phyloP scores from a whole-genome alignment of 345 rosid genomes.

The Fremontodendron californicum region DNA sequence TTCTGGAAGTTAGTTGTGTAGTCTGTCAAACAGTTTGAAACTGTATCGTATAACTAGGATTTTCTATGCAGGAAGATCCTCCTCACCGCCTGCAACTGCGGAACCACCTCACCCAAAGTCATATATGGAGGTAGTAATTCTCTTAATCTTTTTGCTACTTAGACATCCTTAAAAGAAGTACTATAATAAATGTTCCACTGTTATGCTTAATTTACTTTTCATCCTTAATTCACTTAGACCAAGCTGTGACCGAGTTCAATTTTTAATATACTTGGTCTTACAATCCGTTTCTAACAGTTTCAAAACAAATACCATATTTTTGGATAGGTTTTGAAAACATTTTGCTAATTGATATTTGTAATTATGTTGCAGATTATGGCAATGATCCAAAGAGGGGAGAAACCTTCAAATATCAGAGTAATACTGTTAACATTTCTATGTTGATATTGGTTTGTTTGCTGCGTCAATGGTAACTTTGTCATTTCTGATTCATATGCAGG shows the following conservation, averaged over 20 bases:
- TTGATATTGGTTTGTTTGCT: slow-evolving; percentile 19
- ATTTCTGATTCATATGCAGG: slow-evolving; percentile 46
- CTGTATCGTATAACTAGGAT: slow-evolving; percentile 17
- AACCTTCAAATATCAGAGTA: slow-evolving; percentile 87
- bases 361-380: slow-evolving; percentile 65
- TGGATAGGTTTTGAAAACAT: slow-evolving; percentile 1
- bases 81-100: slow-evolving; percentile 55
- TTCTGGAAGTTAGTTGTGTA: slow-evolving; percentile 10
- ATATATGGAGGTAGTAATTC: slow-evolving; percentile 70
- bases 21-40: slow-evolving; percentile 1
- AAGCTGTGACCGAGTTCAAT: neutral
- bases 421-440: neutral
- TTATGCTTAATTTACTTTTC: neutral
- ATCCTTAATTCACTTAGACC: neutral
- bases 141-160: neutral
- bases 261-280: neutral
- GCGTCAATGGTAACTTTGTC: slow-evolving; percentile 14
- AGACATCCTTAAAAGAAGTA: neutral
- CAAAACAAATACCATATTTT: neutral
- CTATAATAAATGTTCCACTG: neutral
- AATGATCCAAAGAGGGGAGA: slow-evolving; percentile 96
- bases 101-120: slow-evolving; percentile 88
- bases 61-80: slow-evolving; percentile 61
- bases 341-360: slow-evolving; percentile 1
- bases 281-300: neutral